Evolutionary conservation across 805 yeast genomes (phyloP).

Genomic region (Candida coleopterorum): DNA sequence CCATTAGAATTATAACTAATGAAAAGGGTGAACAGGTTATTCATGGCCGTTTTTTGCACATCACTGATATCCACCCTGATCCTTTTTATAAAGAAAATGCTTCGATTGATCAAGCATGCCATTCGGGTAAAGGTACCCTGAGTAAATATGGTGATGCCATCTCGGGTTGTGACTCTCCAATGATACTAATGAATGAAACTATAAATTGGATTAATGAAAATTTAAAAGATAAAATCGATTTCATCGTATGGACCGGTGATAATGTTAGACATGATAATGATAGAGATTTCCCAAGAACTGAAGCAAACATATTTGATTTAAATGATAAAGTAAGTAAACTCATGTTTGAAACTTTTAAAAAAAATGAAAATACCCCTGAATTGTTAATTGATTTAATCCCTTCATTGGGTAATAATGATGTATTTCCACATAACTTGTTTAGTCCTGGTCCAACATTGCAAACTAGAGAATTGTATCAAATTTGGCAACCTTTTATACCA

Average conservation of each 20-base stretch:
- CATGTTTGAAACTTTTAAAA: conserved; percentile 49
- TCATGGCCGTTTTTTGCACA: conserved; percentile 79
- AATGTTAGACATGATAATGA: conserved; percentile 83
- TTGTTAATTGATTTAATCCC: conserved; percentile 54
- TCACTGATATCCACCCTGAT: conserved; percentile 87
- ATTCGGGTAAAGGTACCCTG: conserved; percentile 50
- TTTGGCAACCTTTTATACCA: conserved; percentile 74
- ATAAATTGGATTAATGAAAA: conserved; percentile 62
- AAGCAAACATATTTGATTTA: conserved; percentile 63
- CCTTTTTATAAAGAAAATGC: conserved; percentile 54
- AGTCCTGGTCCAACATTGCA: conserved; percentile 87
- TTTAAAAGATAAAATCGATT: conserved; percentile 72
- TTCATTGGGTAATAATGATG: conserved; percentile 81
- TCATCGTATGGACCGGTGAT: conserved; percentile 90
- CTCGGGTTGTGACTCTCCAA: conserved; percentile 75
- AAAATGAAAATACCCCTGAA: conserved; percentile 40
- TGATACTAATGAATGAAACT: conserved; percentile 55
- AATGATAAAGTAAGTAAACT: conserved; percentile 52
- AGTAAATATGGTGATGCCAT: conserved; percentile 72
- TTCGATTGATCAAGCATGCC: conserved; percentile 49
- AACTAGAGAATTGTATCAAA: conserved; percentile 67
- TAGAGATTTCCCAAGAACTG: conserved; percentile 68
- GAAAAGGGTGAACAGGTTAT: conserved; percentile 27
- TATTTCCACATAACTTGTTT: conserved; percentile 81
- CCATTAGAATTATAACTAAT: conserved; percentile 20